Evolutionary conservation across 176 grass and related monocot genomes (phyloP).

Genomic region (Alloteropsis semialata): DNA sequence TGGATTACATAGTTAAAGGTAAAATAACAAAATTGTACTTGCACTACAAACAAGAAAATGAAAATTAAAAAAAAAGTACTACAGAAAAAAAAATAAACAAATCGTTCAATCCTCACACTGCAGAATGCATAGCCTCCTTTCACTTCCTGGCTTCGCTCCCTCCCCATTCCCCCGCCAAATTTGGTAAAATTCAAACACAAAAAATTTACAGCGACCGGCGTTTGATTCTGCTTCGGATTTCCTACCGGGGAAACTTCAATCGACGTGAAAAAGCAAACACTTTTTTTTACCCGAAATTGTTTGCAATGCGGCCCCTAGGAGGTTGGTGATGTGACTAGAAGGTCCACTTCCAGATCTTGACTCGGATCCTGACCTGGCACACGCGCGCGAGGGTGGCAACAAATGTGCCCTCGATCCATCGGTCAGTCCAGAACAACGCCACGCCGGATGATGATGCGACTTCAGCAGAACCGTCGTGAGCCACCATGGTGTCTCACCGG

Average conservation of each 20-base stretch:
- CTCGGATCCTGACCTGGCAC: constrained; percentile 85
- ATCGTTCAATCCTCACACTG: constrained; percentile 45
- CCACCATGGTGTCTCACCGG: no score
- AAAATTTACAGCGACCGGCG: constrained; percentile 46
- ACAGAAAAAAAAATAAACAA: constrained; percentile 23
- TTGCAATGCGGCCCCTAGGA: constrained; percentile 32
- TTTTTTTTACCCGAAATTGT: constrained; percentile 13
- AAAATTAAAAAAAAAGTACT: not conserved
- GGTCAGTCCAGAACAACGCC: no score
- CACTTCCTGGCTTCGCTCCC: no score
- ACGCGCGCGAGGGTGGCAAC: constrained; percentile 41
- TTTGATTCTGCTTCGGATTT: constrained; percentile 36
- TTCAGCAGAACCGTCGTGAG: no score
- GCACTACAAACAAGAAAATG: constrained; percentile 35
- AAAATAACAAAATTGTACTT: constrained; percentile 45
- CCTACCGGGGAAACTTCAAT: constrained; percentile 1
- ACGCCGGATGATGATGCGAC: no score
- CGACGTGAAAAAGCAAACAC: constrained; percentile 36
- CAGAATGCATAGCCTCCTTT: not conserved
- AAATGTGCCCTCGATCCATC: no score
- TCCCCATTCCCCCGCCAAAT: constrained; percentile 33
- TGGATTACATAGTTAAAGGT: constrained; percentile 31
- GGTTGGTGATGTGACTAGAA: constrained; percentile 44
- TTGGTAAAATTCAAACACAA: constrained; percentile 47
- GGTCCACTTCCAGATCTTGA: constrained; percentile 99